Base-by-base conservation (phyloP, 129 eudicot species). In the Artemisia tridentata region DNA sequence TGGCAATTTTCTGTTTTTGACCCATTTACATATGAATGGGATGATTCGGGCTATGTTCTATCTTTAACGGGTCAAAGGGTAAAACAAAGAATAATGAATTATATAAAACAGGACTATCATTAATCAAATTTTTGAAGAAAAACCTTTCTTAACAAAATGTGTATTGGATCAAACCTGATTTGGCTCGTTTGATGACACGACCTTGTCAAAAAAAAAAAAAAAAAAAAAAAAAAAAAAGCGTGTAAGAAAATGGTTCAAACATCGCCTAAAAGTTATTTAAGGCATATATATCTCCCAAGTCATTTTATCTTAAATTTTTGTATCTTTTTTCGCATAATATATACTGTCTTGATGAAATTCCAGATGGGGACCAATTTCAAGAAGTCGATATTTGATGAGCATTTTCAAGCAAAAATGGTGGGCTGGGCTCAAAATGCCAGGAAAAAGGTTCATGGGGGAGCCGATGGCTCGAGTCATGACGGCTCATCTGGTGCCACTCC, bases 351-450 rank as follows among this genome's bases (percentile, higher is more conserved):
- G 21, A 12, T n/a, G 19, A 4, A 21, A 21, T 21, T 75, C 31
- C 50, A 88, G 96, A 88, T 86, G 96, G 96, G 91, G 68, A 83
- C 85, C n/a, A 13, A 80, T 49, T 83, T 76, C 80, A 84, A 84
- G 74, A 84, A 73, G 62, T 80, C 82, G 0, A 84, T 84, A 72
- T 86, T 89, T 69, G 86, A 84, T 7, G 92, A 89, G 27, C 82
- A 73, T 54, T 72, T 84, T 45, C 91, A 86, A 68, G 92, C 79
- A 16, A 74, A 81, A 45, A 46, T 89, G 1, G 71, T 72, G 13
- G 85, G 75, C 10, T 89, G 96, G 92, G 92, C 86, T 4, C 75
- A 74, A 17, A 46, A 81, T 31, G 91, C 89, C 23, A 89, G 57
- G 84, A 76, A 75, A 71, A 80, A 67, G 16, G 81, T 78, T 1